A percentile compares a stretch with the other conserved stretches of the same genome.
Evolutionary conservation across 306 rosid species (phyloP).

Genomic region (Sesbania bispinosa): DNA sequence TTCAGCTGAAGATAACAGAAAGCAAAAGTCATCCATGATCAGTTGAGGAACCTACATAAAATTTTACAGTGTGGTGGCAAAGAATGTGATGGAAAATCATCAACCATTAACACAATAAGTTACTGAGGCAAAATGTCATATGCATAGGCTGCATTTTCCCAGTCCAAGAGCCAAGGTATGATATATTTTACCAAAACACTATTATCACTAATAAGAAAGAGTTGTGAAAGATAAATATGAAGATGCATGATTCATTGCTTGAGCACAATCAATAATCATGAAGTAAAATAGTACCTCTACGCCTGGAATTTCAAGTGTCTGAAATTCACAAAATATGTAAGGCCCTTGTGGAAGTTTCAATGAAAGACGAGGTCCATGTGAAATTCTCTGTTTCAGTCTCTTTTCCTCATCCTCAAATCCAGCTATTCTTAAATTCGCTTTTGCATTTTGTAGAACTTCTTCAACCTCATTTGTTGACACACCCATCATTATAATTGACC

Average conservation of each 20-base stretch:
- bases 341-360: slow-evolving; percentile 84
- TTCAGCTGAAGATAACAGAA: slow-evolving; percentile 58
- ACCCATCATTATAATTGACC: slow-evolving; percentile 91
- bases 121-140: not conserved
- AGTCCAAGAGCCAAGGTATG: not conserved
- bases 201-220: not conserved
- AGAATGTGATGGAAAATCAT: not conserved
- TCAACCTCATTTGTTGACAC: slow-evolving; percentile 69
- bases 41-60: not conserved
- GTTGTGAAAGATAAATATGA: not conserved
- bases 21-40: slow-evolving; percentile 12
- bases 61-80: slow-evolving; percentile 2
- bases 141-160: slow-evolving; percentile 15
- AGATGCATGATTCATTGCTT: not conserved
- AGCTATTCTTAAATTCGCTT: slow-evolving; percentile 69
- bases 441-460: slow-evolving; percentile 67
- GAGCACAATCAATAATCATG: slow-evolving; percentile 12
- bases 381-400: slow-evolving; percentile 68
- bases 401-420: slow-evolving; percentile 92
- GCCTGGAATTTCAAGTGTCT: slow-evolving; percentile 84
- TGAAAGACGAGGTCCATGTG: slow-evolving; percentile 44
- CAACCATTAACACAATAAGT: not conserved
- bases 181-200: not conserved
- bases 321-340: slow-evolving; percentile 76
- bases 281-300: slow-evolving; percentile 49